Evolutionary conservation across 2,329 filamentous ascomycete species (phyloP), one percentile per base, ranked within the genome.

Genomic region (Curvularia hawaiiensis): DNA sequence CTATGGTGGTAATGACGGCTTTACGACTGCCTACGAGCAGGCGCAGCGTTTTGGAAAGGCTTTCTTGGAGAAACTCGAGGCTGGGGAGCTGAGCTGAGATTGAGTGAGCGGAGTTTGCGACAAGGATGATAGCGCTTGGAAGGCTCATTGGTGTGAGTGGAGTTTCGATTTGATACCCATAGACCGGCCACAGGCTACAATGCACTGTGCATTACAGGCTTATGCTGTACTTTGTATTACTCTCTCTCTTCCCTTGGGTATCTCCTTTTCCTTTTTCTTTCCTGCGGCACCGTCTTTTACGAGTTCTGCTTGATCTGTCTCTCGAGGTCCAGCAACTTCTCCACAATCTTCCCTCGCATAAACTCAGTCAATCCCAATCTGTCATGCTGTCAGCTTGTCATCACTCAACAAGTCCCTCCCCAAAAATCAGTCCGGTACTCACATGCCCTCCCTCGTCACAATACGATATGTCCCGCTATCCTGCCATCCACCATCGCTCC

Each of bases 1-100:
- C 79, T 98, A 98, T 75, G 92, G 71, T 18, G 64, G 60, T 24
- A 65, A 60, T 18, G 50, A 50, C 10, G 60, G 52, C 14, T 62
- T 59, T 50, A 49, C 40, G 35, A 22, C 51, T 39, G 91, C 92
- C n/a, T 98, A 90, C 77, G 87, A 94, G 78, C 93, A 97, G 81
- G 89, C 89, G 61, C 79, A 83, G 58, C 82, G 89, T 60, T 97
- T 96, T 74, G 88, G 90, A 2, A 84, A 82, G 72, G 92, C 90
- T 54, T 92, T 97, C 68, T 67, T 97, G 62, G 81, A 83, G 68
- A 82, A 88, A 45, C 87, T 81, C 61, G 80, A 81, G 67, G 67
- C 66, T 49, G 72, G 75, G 1, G 65, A 71, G 58, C 40, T 74
- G 59, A 67, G 66, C 38, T 69, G 59, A 61, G 48, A 20, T 46